Evolutionary conservation across 768 basidiomycete genomes (phyloP).

Genomic region (Lactifluus pinguis): DNA sequence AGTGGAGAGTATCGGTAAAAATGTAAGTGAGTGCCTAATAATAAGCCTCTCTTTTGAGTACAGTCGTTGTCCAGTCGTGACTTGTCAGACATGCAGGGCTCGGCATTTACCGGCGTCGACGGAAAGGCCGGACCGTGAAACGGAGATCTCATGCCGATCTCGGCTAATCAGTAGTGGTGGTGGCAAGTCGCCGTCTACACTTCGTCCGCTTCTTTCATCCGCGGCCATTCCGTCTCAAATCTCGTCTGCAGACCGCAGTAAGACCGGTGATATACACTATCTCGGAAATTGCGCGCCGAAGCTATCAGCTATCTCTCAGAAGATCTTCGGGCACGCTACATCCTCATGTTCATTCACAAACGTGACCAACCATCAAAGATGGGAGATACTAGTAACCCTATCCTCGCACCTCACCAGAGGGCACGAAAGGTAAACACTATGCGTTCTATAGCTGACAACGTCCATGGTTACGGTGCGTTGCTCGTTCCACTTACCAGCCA

Average conservation of each 20-base stretch:
- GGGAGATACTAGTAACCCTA: neutral
- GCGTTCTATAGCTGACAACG: constrained; percentile 9
- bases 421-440: neutral
- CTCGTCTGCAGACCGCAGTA: neutral
- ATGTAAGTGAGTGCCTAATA: too few species aligned
- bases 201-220: neutral
- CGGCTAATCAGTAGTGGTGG: neutral
- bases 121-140: neutral
- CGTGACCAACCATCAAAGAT: neutral
- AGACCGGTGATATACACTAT: neutral
- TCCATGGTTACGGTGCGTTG: constrained; percentile 9
- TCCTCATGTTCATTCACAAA: neutral
- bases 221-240: neutral
- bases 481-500: neutral
- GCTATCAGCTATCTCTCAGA: neutral
- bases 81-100: neutral
- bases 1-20: neutral
- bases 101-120: neutral
- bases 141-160: constrained; percentile 8
- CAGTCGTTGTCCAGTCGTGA: too few species aligned
- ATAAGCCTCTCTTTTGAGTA: too few species aligned
- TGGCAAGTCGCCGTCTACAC: neutral
- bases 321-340: constrained; percentile 3
- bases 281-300: neutral
- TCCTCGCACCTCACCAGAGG: neutral